phyloP scores from a whole-genome alignment of 192 early-diverging fungal species.

The Diversispora epigaea region DNA sequence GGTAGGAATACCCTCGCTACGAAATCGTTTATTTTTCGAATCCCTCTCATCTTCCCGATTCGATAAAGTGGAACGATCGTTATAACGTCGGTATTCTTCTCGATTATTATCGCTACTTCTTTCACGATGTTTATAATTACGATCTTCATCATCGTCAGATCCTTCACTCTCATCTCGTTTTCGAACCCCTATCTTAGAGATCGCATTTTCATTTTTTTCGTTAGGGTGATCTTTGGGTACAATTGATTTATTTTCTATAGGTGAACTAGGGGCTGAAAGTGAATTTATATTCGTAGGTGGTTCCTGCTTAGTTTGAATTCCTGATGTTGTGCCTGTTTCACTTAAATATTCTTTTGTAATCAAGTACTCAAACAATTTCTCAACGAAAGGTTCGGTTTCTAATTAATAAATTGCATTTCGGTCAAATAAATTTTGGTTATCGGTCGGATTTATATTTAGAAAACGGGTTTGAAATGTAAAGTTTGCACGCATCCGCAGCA shows the following conservation, averaged over 20 bases:
- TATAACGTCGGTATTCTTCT: conserved; percentile 32
- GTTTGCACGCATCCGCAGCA: background rate
- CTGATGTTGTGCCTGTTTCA: background rate
- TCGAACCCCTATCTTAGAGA: conserved; percentile 17
- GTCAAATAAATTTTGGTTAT: conserved; percentile 14
- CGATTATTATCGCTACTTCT: conserved; percentile 45
- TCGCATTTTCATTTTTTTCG: conserved; percentile 9
- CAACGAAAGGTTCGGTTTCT: conserved; percentile 72
- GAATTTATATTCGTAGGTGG: background rate
- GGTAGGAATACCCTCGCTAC: conserved; percentile 32
- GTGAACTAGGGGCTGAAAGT: conserved; percentile 6
- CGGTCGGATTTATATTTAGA: conserved; percentile 7
- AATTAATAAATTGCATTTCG: conserved; percentile 1
- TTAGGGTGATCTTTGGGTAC: background rate
- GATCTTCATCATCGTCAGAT: conserved; percentile 68
- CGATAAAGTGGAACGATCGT: conserved; percentile 5
- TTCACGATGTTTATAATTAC: conserved; percentile 70
- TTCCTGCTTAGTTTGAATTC: conserved; percentile 1
- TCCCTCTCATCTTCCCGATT: conserved; percentile 33
- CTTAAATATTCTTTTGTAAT: conserved; percentile 46
- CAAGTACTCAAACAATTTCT: conserved; percentile 56
- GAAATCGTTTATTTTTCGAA: conserved; percentile 34
- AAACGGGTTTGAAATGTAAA: background rate
- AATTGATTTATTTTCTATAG: conserved; percentile 5
- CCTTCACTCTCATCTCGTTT: conserved; percentile 51